Percentiles rank a stretch among this genome's conserved stretches.
phyloP scores from a whole-genome alignment of 768 basidiomycete species.

The Boletus pseudo-olivaceus region DNA sequence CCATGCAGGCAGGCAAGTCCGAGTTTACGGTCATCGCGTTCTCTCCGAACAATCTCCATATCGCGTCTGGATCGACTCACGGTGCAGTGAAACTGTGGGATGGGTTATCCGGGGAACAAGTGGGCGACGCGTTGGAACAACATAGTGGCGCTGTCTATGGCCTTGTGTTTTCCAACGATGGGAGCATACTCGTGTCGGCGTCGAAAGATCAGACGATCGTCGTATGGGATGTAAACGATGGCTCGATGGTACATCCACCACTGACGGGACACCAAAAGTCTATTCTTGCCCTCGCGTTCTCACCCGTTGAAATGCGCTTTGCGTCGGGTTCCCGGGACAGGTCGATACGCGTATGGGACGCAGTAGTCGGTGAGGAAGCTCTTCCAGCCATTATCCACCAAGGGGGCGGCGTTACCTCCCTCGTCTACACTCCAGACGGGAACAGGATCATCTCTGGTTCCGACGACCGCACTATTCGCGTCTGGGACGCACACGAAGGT shows the following conservation, averaged over 20 bases:
- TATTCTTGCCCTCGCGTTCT: slow-evolving; percentile 29
- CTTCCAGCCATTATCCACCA: slow-evolving; percentile 15
- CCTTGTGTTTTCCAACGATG: slow-evolving; percentile 32
- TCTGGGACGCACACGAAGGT: slow-evolving; percentile 28
- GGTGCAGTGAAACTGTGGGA: slow-evolving; percentile 30
- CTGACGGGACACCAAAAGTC: slow-evolving; percentile 25
- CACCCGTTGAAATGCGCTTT: slow-evolving; percentile 23
- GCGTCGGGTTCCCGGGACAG: slow-evolving; percentile 32
- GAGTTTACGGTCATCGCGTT: slow-evolving; percentile 23
- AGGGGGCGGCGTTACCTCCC: slow-evolving; percentile 20
- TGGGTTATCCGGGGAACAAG: slow-evolving; percentile 20
- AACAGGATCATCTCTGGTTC: slow-evolving; percentile 28
- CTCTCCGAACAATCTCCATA: slow-evolving; percentile 24
- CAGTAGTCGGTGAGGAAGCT: slow-evolving; percentile 12
- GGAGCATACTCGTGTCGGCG: slow-evolving; percentile 20
- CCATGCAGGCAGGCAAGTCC: slow-evolving; percentile 10
- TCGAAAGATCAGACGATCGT: slow-evolving; percentile 27
- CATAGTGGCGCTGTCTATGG: slow-evolving; percentile 23
- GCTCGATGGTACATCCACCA: slow-evolving; percentile 12
- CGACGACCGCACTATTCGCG: slow-evolving; percentile 26
- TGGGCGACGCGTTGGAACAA: slow-evolving; percentile 11
- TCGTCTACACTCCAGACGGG: slow-evolving; percentile 32
- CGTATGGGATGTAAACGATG: slow-evolving; percentile 22
- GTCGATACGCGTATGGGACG: slow-evolving; percentile 30
- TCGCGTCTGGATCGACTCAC: slow-evolving; percentile 23